A percentile compares a stretch with the other conserved stretches of the same genome.
Evolutionary conservation across 192 early-diverging fungal genomes (phyloP).

Genomic region (Backusella parvicylindrica): DNA sequence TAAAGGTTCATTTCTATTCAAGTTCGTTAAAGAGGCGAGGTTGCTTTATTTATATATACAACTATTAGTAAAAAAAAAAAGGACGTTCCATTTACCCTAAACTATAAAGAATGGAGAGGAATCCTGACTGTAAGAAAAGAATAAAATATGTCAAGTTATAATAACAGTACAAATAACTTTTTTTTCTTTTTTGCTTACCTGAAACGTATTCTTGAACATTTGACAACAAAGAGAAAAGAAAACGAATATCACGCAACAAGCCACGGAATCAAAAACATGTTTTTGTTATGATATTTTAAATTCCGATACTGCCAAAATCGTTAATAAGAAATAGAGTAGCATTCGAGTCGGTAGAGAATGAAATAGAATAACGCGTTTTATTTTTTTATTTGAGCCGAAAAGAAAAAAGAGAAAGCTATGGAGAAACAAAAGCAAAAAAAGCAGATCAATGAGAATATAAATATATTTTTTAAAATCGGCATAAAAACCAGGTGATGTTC

Average conservation of each 20-base stretch:
- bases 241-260: not conserved
- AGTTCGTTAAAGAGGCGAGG: not conserved
- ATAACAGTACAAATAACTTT: not conserved
- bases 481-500: not conserved
- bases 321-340: too few species aligned
- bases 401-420: not conserved
- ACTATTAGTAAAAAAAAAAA: not conserved
- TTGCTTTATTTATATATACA: conserved; percentile 13
- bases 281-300: not conserved
- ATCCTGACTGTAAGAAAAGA: conserved; percentile 62
- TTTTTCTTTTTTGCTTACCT: conserved; percentile 39
- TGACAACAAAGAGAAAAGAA: not conserved
- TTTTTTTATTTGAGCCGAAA: not conserved
- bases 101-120: conserved; percentile 87
- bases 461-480: not conserved
- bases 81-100: conserved; percentile 58
- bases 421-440: not conserved
- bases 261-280: not conserved
- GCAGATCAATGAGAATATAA: not conserved
- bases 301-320: too few species aligned
- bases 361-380: not conserved
- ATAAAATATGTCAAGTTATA: not conserved
- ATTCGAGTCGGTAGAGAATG: not conserved
- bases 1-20: conserved; percentile 55
- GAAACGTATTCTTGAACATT: conserved; percentile 83